These are phyloP conservation scores for Chlorella sorokiniana DNA, from an alignment of 139 green algal genomes.

Conservation along the genomic window DNA sequence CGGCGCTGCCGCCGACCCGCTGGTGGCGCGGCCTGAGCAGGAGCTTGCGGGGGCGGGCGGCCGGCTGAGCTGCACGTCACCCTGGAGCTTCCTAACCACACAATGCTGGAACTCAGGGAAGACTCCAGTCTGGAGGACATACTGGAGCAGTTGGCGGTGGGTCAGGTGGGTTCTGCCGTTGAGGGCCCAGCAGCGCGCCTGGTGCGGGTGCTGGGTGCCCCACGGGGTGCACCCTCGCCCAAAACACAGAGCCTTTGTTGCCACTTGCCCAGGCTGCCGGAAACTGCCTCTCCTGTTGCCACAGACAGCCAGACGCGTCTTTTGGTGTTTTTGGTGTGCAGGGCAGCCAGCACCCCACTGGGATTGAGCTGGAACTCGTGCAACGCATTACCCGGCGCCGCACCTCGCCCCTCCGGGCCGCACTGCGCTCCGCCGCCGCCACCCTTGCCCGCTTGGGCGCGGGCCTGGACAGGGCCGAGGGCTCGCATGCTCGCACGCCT, in stretches of 20 bases:
- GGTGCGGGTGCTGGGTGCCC: neutral
- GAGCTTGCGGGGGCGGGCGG: neutral
- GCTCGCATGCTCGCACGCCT: neutral
- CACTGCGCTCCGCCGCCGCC: neutral
- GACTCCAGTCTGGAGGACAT: neutral
- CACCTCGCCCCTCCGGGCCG: neutral
- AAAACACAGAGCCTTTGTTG: too few species aligned
- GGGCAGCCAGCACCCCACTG: neutral
- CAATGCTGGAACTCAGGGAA: neutral
- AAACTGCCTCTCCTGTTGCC: neutral
- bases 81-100: conserved; percentile 3
- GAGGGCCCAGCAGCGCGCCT: neutral
- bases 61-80: neutral
- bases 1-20: neutral
- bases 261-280: too few species aligned
- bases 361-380: neutral
- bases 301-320: neutral
- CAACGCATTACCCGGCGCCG: neutral
- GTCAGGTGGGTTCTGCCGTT: neutral
- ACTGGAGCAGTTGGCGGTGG: neutral
- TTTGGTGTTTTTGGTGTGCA: too few species aligned
- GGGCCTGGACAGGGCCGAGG: neutral
- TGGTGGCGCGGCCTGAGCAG: neutral
- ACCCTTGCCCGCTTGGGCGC: neutral
- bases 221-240: too few species aligned